Evolutionary conservation across 257 asterid genomes (phyloP).

Genomic region (Thymus mandschuricus): DNA sequence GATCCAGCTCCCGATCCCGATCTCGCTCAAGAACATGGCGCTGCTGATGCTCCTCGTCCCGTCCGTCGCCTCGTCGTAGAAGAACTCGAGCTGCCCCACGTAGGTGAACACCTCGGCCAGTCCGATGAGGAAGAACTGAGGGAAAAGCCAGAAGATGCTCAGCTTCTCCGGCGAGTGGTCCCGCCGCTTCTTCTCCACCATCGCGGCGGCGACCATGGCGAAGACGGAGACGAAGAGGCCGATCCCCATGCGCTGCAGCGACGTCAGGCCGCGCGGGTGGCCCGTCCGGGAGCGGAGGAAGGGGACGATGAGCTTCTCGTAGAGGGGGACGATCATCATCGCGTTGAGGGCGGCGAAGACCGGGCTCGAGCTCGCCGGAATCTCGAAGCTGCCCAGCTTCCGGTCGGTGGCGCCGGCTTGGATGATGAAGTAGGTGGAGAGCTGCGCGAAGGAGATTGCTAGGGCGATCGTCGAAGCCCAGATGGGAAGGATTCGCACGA

Average conservation of each 20-base stretch:
- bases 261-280: slow-evolving; percentile 64
- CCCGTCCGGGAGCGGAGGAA: slow-evolving; percentile 61
- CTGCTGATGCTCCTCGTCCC: slow-evolving; percentile 82
- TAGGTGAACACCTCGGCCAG: slow-evolving; percentile 76
- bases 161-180: neutral
- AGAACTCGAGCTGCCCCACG: slow-evolving; percentile 80
- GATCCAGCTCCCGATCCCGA: slow-evolving; percentile 86
- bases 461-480: slow-evolving; percentile 83
- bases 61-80: slow-evolving; percentile 75
- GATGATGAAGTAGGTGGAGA: slow-evolving; percentile 69
- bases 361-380: slow-evolving; percentile 69
- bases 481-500: slow-evolving; percentile 58
- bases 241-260: slow-evolving; percentile 68
- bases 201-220: slow-evolving; percentile 69
- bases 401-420: slow-evolving; percentile 59
- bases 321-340: slow-evolving; percentile 62
- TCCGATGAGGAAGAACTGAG: slow-evolving; percentile 68
- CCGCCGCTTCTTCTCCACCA: slow-evolving; percentile 60
- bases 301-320: slow-evolving; percentile 60
- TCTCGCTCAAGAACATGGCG: slow-evolving; percentile 78
- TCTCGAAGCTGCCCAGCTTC: slow-evolving; percentile 44
- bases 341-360: slow-evolving; percentile 70
- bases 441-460: slow-evolving; percentile 73
- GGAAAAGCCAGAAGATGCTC: slow-evolving; percentile 72
- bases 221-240: slow-evolving; percentile 70